phyloP scores from a whole-genome alignment of 139 green algal species.

The Pleodorina starrii region DNA sequence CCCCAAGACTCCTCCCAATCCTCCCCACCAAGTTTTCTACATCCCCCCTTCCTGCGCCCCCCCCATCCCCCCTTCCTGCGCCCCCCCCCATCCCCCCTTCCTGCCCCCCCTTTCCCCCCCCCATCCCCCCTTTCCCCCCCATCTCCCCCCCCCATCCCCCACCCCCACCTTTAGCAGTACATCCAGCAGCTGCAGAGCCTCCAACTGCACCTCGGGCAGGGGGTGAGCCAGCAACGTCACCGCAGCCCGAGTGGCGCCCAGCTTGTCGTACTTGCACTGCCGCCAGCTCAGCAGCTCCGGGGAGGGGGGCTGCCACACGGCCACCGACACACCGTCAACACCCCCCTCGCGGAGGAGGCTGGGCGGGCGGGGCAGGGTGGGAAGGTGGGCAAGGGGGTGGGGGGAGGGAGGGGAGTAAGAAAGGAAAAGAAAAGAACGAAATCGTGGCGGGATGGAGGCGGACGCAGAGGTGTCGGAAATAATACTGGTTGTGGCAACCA shows the following conservation, averaged over 20 bases:
- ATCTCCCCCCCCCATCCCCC: too few species aligned
- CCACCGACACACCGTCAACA: background rate
- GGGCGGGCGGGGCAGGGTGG: background rate
- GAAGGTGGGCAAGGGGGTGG: background rate
- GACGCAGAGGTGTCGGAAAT: too few species aligned
- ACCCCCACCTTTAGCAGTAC: constrained; percentile 44
- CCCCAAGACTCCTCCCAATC: too few species aligned
- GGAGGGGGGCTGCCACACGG: background rate
- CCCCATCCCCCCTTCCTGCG: too few species aligned
- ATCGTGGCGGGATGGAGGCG: too few species aligned
- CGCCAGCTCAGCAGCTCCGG: constrained; percentile 18
- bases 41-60: too few species aligned
- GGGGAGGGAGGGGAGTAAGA: background rate
- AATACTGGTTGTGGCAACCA: too few species aligned
- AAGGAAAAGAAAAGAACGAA: too few species aligned
- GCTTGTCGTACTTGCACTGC: constrained; percentile 53
- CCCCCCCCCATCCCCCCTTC: too few species aligned
- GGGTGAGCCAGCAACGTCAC: constrained; percentile 50
- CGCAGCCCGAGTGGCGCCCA: constrained; percentile 48
- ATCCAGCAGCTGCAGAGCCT: constrained; percentile 54
- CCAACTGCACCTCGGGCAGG: constrained; percentile 45
- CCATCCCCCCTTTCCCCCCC: too few species aligned
- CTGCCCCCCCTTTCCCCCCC: too few species aligned
- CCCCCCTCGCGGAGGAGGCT: background rate
- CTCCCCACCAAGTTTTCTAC: too few species aligned